These are phyloP conservation scores for Fonsecaea nubica DNA, from an alignment of 2,329 filamentous ascomycete species.

Conservation along the genomic window DNA sequence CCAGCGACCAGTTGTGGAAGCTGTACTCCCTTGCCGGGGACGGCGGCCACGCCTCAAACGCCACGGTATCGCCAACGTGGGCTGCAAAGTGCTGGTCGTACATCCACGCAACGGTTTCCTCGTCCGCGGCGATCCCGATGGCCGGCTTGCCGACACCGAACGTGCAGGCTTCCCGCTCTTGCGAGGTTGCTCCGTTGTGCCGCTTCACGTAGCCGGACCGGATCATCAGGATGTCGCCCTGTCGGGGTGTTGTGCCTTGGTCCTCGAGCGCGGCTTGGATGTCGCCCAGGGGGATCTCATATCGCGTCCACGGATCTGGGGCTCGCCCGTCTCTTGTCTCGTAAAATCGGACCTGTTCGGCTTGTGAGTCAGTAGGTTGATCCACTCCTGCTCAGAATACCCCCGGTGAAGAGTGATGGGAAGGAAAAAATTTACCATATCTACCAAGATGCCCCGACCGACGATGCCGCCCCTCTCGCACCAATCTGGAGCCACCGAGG, in stretches of 20 bases:
- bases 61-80: conserved; percentile 66
- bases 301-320: conserved; percentile 26
- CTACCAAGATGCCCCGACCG: neutral
- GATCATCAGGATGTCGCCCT: conserved; percentile 70
- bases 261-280: neutral
- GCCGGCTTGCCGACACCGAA: conserved; percentile 44
- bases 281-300: neutral
- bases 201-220: conserved; percentile 67
- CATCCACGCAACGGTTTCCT: conserved; percentile 67
- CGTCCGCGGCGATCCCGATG: conserved; percentile 59
- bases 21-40: neutral
- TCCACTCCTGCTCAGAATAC: neutral
- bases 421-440: neutral
- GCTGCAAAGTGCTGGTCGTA: conserved; percentile 72
- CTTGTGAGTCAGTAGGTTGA: neutral
- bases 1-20: conserved; percentile 48
- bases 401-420: neutral
- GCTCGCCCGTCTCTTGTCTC: conserved; percentile 42
- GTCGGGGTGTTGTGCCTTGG: conserved; percentile 61
- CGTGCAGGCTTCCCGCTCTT: conserved; percentile 34
- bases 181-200: conserved; percentile 55
- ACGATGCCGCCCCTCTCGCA: neutral
- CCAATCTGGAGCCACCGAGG: neutral
- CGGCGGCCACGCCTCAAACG: conserved; percentile 69
- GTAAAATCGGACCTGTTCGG: neutral